Conservation (phyloP, 1,284 basidiomycete species). For the Schizophyllum commune region DNA sequence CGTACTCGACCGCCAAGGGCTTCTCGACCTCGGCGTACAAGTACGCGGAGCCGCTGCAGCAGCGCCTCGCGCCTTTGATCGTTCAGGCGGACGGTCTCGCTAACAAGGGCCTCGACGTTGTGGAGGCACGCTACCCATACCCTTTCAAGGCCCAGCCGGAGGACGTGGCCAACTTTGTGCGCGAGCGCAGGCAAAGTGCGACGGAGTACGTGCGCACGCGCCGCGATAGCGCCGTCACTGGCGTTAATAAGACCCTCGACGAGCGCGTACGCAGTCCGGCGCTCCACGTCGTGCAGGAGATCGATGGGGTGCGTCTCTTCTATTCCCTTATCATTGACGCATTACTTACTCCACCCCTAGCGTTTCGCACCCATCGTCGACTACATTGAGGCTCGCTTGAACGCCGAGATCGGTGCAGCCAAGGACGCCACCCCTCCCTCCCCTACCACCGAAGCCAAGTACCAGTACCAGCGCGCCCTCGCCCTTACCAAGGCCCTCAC, state of each 20-base stretch:
- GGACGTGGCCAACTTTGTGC: slow-evolving; percentile 56
- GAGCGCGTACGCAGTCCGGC: slow-evolving; percentile 59
- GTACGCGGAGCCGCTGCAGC: slow-evolving; percentile 56
- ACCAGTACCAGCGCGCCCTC: slow-evolving; percentile 69
- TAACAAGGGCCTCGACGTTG: slow-evolving; percentile 68
- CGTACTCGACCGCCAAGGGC: slow-evolving; percentile 56
- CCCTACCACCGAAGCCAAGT: slow-evolving; percentile 40
- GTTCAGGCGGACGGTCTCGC: slow-evolving; percentile 54
- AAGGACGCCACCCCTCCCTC: slow-evolving; percentile 21
- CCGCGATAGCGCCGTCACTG: slow-evolving; percentile 20
- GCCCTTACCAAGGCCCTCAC: slow-evolving; percentile 55
- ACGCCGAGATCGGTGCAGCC: slow-evolving; percentile 1
- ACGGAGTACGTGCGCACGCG: slow-evolving; percentile 22
- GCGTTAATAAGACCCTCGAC: slow-evolving; percentile 55
- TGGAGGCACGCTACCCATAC: slow-evolving; percentile 65
- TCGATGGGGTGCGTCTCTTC: slow-evolving; percentile 54
- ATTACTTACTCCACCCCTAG: slow-evolving; percentile 26
- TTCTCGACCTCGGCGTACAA: slow-evolving; percentile 52
- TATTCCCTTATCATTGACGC: slow-evolving; percentile 3
- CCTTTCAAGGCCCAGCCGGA: slow-evolving; percentile 67
- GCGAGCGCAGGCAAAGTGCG: slow-evolving; percentile 47
- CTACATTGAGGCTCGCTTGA: slow-evolving; percentile 42
- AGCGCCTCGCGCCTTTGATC: slow-evolving; percentile 57
- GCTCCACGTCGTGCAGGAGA: slow-evolving; percentile 51
- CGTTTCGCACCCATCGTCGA: slow-evolving; percentile 66